Conservation (phyloP, 192 early-diverging fungal genomes). For the Gaertneriomyces semiglobifer region DNA sequence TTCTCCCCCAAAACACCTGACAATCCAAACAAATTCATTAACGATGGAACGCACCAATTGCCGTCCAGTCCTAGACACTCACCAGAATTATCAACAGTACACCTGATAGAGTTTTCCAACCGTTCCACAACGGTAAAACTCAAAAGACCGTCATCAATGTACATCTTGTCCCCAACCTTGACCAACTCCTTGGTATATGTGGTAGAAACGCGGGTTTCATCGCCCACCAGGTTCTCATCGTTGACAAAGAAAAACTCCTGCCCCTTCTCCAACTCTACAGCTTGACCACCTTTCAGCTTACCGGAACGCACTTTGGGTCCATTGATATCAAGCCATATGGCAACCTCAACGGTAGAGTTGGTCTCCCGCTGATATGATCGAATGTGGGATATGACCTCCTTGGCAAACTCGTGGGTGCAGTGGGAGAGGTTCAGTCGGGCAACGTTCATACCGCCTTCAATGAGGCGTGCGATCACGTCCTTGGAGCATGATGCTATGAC, state of each 20-base stretch:
- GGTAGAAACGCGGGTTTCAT: slow-evolving; percentile 49
- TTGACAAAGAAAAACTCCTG: slow-evolving; percentile 59
- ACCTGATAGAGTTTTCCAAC: slow-evolving; percentile 43
- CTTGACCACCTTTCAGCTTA: slow-evolving; percentile 39
- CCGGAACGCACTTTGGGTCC: slow-evolving; percentile 62
- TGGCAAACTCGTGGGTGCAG: slow-evolving; percentile 53
- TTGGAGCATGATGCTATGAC: slow-evolving; percentile 39
- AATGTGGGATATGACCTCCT: slow-evolving; percentile 46
- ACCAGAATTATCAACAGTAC: slow-evolving; percentile 48
- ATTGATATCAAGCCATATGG: slow-evolving; percentile 59
- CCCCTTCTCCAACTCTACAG: slow-evolving; percentile 45
- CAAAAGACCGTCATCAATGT: slow-evolving; percentile 92
- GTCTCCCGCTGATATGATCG: slow-evolving; percentile 36
- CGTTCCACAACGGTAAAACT: slow-evolving; percentile 87
- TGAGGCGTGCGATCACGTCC: slow-evolving; percentile 41
- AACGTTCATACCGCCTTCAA: slow-evolving; percentile 55
- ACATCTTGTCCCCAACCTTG: slow-evolving; percentile 56
- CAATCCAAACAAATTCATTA: too few relatives aligned
- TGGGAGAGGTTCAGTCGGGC: slow-evolving; percentile 56
- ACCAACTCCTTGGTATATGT: slow-evolving; percentile 58
- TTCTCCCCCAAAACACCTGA: slow-evolving; percentile 49
- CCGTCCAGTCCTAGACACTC: background rate
- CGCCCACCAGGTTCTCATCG: slow-evolving; percentile 45
- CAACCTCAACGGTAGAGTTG: slow-evolving; percentile 43
- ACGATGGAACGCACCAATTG: background rate